phyloP scores from a whole-genome alignment of 106 monocot species.

The Dioscorea dumetorum region DNA sequence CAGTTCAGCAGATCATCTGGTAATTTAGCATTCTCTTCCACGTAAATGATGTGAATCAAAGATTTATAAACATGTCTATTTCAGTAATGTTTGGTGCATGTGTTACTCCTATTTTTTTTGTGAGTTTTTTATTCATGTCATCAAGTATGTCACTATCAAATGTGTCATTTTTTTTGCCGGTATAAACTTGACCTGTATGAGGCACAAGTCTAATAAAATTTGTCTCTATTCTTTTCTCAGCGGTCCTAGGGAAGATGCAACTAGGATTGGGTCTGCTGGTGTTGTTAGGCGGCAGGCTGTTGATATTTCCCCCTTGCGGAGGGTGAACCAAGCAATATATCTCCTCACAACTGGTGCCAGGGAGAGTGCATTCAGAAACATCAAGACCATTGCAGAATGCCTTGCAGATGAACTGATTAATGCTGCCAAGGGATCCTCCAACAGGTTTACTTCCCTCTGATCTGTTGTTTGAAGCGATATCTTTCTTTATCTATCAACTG shows the following conservation, averaged over 20 bases:
- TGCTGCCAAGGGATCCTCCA: conserved; percentile 61
- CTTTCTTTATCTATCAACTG: no score
- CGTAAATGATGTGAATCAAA: no score
- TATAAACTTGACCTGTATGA: no score
- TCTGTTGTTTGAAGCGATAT: background rate
- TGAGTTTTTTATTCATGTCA: background rate
- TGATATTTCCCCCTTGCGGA: conserved; percentile 57
- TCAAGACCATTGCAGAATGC: conserved; percentile 66
- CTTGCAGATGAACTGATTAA: conserved; percentile 64
- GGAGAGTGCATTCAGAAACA: conserved; percentile 61
- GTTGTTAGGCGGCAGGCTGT: conserved; percentile 51
- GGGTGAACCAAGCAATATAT: conserved; percentile 59
- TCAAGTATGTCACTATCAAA: background rate
- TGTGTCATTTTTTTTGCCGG: no score
- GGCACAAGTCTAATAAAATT: background rate
- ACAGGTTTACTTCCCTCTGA: conserved; percentile 21
- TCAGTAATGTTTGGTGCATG: no score
- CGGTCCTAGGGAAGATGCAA: conserved; percentile 61
- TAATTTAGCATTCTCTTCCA: no score
- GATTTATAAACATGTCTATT: background rate
- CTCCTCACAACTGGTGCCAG: conserved; percentile 56
- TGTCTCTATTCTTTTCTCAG: conserved; percentile 8
- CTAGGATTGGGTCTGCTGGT: conserved; percentile 56
- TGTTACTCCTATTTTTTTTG: background rate
- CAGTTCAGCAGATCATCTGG: no score